Evolutionary conservation across 176 grass and related monocot species (phyloP), one percentile per base, ranked within the genome.

Genomic region (Otatea glauca): DNA sequence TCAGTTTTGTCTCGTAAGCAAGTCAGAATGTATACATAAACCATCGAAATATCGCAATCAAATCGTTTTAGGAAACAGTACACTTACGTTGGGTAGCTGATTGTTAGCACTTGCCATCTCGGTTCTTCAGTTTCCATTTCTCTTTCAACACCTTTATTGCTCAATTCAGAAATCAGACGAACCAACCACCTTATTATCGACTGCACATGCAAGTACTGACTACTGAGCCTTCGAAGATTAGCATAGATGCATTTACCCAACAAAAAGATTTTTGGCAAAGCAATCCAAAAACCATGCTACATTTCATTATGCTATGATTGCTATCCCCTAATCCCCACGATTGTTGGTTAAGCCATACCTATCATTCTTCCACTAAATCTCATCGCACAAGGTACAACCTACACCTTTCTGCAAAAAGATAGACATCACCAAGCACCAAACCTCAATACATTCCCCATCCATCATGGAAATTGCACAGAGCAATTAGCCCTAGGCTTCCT

Each of bases 341-440:
- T n/a, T 32, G 80, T 87, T 68, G 80, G 84, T 87, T 90, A 70
- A 83, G 89, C 39, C 75, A 79, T 90, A 49, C 59, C 89, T 43
- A 83, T 90, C 80, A n/a, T 72, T 29, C 60, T 65, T 74, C 68
- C 84, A 87, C 80, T 90, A 83, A 82, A 83, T 78, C 88, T 83
- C 59, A 73, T 90, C 79, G 9, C 58, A 58, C 75, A 27, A 82
- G 73, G 12, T 48, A 58, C 75, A 27, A 82, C 60, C 73, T 21
- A 27, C 23, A 0, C 9, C 84, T 87, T 90, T 87, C 74, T 27
- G 68, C 7, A 6, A 25, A 83, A 83, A 83, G 67, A 78, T 86
- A 42, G 74, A 38, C 74, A 90, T 72, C 39, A 29, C 29, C 29
- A 29, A 29, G 29, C 29, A 29, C 29, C 29, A 1, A 29, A 29